Evolutionary conservation across 768 basidiomycete genomes (phyloP).

Genomic region (Pleurotus tuber-regium): DNA sequence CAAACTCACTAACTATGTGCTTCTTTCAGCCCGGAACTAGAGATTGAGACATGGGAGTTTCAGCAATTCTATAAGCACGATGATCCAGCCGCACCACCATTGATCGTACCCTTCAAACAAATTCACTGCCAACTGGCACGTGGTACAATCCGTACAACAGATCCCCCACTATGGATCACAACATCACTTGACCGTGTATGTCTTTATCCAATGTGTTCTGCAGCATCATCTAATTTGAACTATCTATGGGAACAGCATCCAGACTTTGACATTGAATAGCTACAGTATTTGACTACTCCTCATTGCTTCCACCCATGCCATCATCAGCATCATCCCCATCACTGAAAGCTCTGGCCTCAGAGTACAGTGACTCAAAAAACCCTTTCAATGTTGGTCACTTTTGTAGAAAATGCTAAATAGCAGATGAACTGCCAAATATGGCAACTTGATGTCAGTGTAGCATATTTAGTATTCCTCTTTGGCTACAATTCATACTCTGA

Average conservation of each 20-base stretch:
- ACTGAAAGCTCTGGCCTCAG: too few species aligned
- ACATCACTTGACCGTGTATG: conserved; percentile 15
- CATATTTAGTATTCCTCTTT: too few species aligned
- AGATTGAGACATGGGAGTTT: conserved; percentile 15
- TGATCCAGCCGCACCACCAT: conserved; percentile 10
- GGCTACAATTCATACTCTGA: too few species aligned
- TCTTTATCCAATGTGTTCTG: background rate
- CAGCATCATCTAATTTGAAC: background rate
- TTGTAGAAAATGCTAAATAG: too few species aligned
- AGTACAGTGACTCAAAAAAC: too few species aligned
- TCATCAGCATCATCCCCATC: too few species aligned
- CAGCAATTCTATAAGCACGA: conserved; percentile 6
- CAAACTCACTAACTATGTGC: background rate
- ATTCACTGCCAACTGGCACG: conserved; percentile 17
- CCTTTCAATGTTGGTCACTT: too few species aligned
- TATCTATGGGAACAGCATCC: background rate
- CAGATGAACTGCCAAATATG: too few species aligned
- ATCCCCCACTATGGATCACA: conserved; percentile 19
- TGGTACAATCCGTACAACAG: conserved; percentile 10
- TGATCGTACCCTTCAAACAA: conserved; percentile 13
- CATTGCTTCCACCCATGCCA: background rate
- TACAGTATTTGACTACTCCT: background rate
- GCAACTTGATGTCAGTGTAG: too few species aligned
- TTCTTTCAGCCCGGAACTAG: conserved; percentile 19
- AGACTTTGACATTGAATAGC: background rate